Conservation (phyloP, 1,284 basidiomycete species). For the Ceratobasidium sp. region DNA sequence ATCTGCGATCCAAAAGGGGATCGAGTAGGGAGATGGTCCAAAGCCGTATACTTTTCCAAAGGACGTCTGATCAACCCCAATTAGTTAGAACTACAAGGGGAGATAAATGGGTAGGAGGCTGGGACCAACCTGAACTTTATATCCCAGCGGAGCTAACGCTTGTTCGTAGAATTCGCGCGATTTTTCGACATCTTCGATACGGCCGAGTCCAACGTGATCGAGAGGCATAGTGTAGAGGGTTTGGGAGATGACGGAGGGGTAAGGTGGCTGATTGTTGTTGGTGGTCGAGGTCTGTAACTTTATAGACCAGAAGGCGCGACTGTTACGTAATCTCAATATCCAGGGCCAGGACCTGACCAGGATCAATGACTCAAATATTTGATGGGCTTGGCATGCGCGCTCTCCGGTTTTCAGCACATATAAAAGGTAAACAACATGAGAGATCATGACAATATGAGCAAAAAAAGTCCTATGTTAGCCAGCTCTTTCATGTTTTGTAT, state of each 20-base stretch:
- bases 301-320: background rate
- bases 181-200: constrained; percentile 4
- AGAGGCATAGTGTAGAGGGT: background rate
- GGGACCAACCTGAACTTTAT: constrained; percentile 30
- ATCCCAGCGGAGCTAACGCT: constrained; percentile 35
- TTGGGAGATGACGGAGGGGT: background rate
- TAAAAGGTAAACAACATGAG: no score
- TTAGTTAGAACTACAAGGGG: background rate
- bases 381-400: no score
- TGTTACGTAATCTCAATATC: no score
- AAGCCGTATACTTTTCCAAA: constrained; percentile 19
- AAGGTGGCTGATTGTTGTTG: background rate
- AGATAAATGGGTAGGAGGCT: background rate
- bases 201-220: constrained; percentile 25
- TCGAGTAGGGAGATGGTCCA: constrained; percentile 2
- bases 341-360: no score
- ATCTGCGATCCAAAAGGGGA: constrained; percentile 24
- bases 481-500: background rate
- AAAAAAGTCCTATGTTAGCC: no score
- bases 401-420: no score
- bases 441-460: no score
- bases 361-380: no score
- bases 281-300: background rate
- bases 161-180: constrained; percentile 25
- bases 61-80: background rate